Evolutionary conservation across 2,329 filamentous ascomycete genomes (phyloP), one percentile per base, ranked within the genome.

Genomic region (Cercospora nicotianae): DNA sequence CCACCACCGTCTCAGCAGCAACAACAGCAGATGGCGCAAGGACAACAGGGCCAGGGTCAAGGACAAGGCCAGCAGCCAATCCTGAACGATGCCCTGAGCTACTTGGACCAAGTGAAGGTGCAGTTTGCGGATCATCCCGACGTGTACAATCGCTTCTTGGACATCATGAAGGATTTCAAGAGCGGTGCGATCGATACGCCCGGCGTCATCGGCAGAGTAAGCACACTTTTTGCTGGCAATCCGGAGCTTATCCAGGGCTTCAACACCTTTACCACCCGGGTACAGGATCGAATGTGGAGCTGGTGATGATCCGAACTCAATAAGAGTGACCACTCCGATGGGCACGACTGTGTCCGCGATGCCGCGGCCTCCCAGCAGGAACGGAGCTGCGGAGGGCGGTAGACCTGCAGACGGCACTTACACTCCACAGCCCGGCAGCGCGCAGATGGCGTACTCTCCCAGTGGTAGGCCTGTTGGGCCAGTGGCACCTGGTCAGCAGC

Each of bases 81-180:
- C 73, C 81, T 96, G 63, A 91, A 91, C 78, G 90, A 92, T 81
- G 95, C 95, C 33, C 86, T 99, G 55, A 97, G 93, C 76, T 99
- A 99, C 77, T 87, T 99, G 26, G 95, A 99, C 77, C 95, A 98
- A 80, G 95, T 99, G 71, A 99, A 99, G 81, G 94, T 98, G 30
- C 94, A 97, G 77, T 99, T 99, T 74, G 91, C 93, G 69, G 94
- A 98, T 71, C 93, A 97, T 73, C 94, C 95, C 3, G 94, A 98
- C 79, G 95, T 99, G 0, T 99, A 99, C 77, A 98, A 98, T 76
- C 87, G 92, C 42, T 98, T 99, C 75, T 83, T 99, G 57, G 95
- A 99, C 75, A 99, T 99, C 60, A 99, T 99, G 95, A 99, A 99
- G 77, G 95, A 99, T 75, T 99, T 99, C 80, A 99, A 99, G 81